Evolutionary conservation across 2,329 filamentous ascomycete species (phyloP), one percentile per base, ranked within the genome.

Genomic region (Colletotrichum theobromicola): DNA sequence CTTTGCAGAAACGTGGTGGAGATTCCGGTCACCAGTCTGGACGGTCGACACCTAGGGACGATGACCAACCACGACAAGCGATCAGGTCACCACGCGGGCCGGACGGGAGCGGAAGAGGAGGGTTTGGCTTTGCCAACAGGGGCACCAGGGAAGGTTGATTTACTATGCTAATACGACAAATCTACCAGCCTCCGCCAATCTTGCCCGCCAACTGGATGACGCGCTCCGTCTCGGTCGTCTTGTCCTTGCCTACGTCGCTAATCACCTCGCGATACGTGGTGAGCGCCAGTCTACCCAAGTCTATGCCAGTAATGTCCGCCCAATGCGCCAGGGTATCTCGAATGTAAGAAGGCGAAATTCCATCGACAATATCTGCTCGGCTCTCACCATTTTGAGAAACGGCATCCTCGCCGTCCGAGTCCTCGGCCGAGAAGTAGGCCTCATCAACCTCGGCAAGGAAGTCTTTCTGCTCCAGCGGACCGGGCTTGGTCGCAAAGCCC

Each of bases 261-360:
- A 98, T 93, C 26, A 99, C 96, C 84, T 96, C 93, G 76, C 97
- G 92, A 86, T 95, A 99, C 66, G 92, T 97, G 72, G 97, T 99
- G 83, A 93, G 94, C 72, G 92, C 91, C 80, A 99, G 86, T 81
- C 90, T 94, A 75, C 93, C 90, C 80, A 94, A 85, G 30, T 90
- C 88, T 77, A 98, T 91, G 67, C 90, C 91, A 70, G 95, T 96
- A 75, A 93, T 85, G 28, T 86, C 81, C 21, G 93, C 90, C 97
- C 97, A 99, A 83, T 96, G 91, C 76, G 88, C 86, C 80, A 98
- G 87, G 79, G 92, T 90, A 82, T 91, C 88, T 83, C 91, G 91
- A 80, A 97, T 90, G 79, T 91, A 88, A 63, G 86, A 87, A 76
- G 89, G 89, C 77, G 92, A 93, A 81, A 96, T 92, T 67, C 93